Conservation (phyloP, 2,329 filamentous ascomycete genomes). For the Clonostachys rosea region DNA sequence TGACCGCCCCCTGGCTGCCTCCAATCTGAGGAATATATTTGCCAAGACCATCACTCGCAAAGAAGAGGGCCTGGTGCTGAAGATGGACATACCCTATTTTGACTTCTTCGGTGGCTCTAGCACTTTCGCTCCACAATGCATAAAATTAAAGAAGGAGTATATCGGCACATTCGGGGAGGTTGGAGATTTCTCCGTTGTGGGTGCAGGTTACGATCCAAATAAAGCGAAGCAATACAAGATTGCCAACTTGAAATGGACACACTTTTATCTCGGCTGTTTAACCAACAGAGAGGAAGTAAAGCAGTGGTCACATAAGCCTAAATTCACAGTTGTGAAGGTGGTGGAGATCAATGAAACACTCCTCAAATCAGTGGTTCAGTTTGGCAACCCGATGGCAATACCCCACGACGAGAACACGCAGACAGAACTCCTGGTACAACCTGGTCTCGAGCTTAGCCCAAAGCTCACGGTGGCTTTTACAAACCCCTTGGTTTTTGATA, state of each 20-base stretch:
- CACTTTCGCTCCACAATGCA: slow-evolving; percentile 46
- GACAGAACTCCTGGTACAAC: slow-evolving; percentile 41
- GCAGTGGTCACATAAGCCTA: slow-evolving; percentile 44
- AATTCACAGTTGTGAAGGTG: slow-evolving; percentile 63
- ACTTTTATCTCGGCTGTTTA: slow-evolving; percentile 76
- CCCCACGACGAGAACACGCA: slow-evolving; percentile 26
- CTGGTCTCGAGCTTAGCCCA: slow-evolving; percentile 33
- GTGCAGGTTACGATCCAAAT: slow-evolving; percentile 64
- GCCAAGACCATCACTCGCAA: slow-evolving; percentile 59
- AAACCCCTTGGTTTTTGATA: slow-evolving; percentile 71
- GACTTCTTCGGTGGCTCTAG: slow-evolving; percentile 32
- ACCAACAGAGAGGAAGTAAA: slow-evolving; percentile 59
- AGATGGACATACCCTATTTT: slow-evolving; percentile 77
- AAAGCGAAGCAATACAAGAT: slow-evolving; percentile 53
- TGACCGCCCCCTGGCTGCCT: slow-evolving; percentile 39
- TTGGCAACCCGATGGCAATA: slow-evolving; percentile 37
- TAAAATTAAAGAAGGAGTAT: slow-evolving; percentile 89
- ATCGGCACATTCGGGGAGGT: slow-evolving; percentile 73
- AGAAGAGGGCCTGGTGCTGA: slow-evolving; percentile 78
- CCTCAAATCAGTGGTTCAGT: slow-evolving; percentile 43
- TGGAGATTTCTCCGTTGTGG: slow-evolving; percentile 77
- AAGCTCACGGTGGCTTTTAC: slow-evolving; percentile 54
- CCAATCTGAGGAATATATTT: slow-evolving; percentile 59
- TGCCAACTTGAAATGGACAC: slow-evolving; percentile 64
- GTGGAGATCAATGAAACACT: slow-evolving; percentile 50